These are phyloP conservation scores for Neurospora africana DNA, from an alignment of 495 filamentous ascomycete species.

Conservation along the genomic window DNA sequence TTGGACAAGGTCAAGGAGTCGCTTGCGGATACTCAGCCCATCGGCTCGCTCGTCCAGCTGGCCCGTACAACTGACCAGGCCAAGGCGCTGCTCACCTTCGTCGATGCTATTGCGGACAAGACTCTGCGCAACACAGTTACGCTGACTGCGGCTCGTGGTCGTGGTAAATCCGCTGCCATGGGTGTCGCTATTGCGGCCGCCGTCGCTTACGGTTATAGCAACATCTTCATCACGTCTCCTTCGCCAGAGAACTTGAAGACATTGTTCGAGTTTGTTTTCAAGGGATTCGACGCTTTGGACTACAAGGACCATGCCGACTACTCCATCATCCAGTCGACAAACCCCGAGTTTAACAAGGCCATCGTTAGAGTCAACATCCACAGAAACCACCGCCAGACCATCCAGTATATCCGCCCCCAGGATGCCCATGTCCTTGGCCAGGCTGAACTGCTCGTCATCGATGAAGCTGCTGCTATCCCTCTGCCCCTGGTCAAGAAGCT, in stretches of 20 bases:
- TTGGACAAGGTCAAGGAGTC: conserved; percentile 80
- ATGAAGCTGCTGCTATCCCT: conserved; percentile 96
- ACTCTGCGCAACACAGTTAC: conserved; percentile 88
- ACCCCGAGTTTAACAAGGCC: conserved; percentile 98
- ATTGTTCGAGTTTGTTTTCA: conserved; percentile 96
- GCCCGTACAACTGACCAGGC: conserved; percentile 91
- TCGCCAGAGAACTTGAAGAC: conserved; percentile 98
- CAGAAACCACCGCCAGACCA: conserved; percentile 91
- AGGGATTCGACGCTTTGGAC: conserved; percentile 87
- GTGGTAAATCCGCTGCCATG: conserved; percentile 93
- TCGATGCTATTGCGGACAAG: conserved; percentile 94
- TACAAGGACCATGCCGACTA: conserved; percentile 96
- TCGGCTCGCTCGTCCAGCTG: conserved; percentile 72
- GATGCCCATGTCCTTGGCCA: conserved; percentile 92
- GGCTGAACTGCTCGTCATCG: conserved; percentile 91
- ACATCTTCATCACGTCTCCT: conserved; percentile 98
- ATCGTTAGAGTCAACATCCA: conserved; percentile 96
- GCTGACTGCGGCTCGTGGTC: conserved; percentile 84
- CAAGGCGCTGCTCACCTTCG: conserved; percentile 87
- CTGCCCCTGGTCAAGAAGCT: conserved; percentile 85
- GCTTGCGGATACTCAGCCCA: conserved; percentile 71
- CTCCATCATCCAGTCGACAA: conserved; percentile 95
- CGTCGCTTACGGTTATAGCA: conserved; percentile 92
- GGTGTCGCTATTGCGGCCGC: conserved; percentile 92
- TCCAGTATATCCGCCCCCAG: conserved; percentile 95